Base-by-base conservation (phyloP, 164 flowering plant species). In the Dillenia suffruticosa region DNA sequence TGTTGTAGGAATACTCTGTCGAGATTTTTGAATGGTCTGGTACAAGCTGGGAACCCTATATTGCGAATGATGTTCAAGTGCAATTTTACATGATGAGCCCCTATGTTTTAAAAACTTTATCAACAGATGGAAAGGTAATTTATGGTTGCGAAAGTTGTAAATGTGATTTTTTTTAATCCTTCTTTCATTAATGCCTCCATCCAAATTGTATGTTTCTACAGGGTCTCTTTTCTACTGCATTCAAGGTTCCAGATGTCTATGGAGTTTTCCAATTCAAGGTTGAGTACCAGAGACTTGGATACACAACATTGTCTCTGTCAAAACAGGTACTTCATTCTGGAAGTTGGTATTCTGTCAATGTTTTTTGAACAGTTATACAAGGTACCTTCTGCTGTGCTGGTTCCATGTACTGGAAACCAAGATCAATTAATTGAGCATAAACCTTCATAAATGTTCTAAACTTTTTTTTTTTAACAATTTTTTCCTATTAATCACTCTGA, bases 81-180 rank as follows among this genome's bases (percentile, higher is more conserved):
- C 99, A 92, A 74, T 95, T 95, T 69, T 95, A 85, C 81, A 92
- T 92, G 99, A 95, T 95, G 99, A 95, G 98, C 68, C 97, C 99
- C 52, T 95, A 95, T 77, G 96, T 92, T 47, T 64, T 95, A 85
- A 92, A 90, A 74, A 88, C 77, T 26, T 71, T 95, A 63, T 81
- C 90, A n/a, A 82, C 86, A 40, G 77, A 90, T 69, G 47, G 78
- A 67, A 90, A 90, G 96, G 99, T 90, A 74, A 12, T 26, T 44
- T 43, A 43, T 44, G 13, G 48, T 12, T 45, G 13, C 26, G n/a
- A 51, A 24, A 45, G 15, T 11, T 63, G 56, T 66, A 14, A 13
- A n/a, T 40, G 45, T 54, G 50, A 44, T 44, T 16, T 50, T 12
- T 4, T 22, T 50, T 24, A 44, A 14, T 44, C 46, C 17, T 32